Evolutionary conservation across 2,329 filamentous ascomycete species (phyloP).

Genomic region (Epichloe sibirici): DNA sequence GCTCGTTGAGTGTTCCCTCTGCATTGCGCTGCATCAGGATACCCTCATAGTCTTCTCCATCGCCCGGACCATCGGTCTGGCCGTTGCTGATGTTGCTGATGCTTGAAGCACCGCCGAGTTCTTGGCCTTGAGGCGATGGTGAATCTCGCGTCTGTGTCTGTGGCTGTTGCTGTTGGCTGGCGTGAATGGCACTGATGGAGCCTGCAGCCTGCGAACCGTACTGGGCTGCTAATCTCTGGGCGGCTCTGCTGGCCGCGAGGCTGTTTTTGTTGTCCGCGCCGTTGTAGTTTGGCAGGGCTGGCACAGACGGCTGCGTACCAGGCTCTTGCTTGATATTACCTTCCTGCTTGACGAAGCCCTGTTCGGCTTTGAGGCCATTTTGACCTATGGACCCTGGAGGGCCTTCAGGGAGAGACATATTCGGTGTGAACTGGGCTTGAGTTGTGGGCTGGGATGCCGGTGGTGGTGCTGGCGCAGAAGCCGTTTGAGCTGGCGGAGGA

Average conservation of each 20-base stretch:
- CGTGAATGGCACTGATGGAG: constrained; percentile 52
- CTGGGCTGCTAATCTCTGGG: constrained; percentile 42
- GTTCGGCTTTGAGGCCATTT: constrained; percentile 32
- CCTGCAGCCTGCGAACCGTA: constrained; percentile 54
- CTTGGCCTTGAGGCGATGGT: constrained; percentile 16
- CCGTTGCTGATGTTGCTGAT: constrained; percentile 28
- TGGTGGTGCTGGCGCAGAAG: constrained; percentile 13
- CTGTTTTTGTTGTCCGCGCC: constrained; percentile 22
- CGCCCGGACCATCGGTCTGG: constrained; percentile 63
- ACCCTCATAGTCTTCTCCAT: constrained; percentile 42
- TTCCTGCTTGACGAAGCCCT: constrained; percentile 34
- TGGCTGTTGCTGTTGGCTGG: constrained; percentile 22
- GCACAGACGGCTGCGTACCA: constrained; percentile 20
- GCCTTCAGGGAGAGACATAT: constrained; percentile 19
- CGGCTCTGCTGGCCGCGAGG: constrained; percentile 41
- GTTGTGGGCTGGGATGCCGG: constrained; percentile 11
- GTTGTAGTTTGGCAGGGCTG: constrained; percentile 22
- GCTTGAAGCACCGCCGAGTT: constrained; percentile 7
- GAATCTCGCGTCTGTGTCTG: constrained; percentile 17
- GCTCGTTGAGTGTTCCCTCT: constrained; percentile 40
- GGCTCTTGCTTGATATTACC: constrained; percentile 34
- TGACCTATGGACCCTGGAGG: constrained; percentile 17
- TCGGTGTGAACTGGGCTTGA: constrained; percentile 21
- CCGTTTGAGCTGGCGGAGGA: constrained; percentile 23
- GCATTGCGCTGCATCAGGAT: constrained; percentile 46